Evolutionary conservation across 1,284 basidiomycete genomes (phyloP), one percentile per base, ranked within the genome.

Genomic region (Tremellales sp.): DNA sequence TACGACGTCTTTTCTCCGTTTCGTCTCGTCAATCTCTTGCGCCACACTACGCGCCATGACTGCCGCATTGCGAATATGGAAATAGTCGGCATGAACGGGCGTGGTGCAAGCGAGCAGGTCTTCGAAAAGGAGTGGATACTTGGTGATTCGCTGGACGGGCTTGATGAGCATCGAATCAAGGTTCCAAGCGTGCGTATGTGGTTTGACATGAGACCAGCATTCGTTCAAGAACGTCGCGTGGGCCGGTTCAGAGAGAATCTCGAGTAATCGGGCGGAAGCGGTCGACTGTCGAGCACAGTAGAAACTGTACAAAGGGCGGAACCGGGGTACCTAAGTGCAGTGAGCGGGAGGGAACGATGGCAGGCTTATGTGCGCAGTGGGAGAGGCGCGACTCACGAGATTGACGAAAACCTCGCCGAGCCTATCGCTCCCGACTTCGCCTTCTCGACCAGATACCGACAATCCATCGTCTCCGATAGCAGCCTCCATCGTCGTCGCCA

Each of bases 111-210:
- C 82, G 43, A 87, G 79, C 50, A 97, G 84, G 44, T 89, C 84
- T 17, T 76, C 75, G 33, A 97, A 82, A 17, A 97, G 81, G 11
- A 96, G 79, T 0, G 92, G 86, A 67, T 97, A 97, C 70, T 94
- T 96, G 58, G 91, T 82, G 42, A 93, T 79, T n/a, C 89, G 82
- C 64, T 93, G 90, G 6, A 94, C 86, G 26, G 90, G 90, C 71
- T 92, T 76, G 69, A 76, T 96, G 52, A 96, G 83, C 53, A 96
- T 81, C 1, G 90, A 94, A 6, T 87, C 81, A 40, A 97, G 81
- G 70, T 97, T 92, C 93, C 92, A 97, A 1, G 91, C 89, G 62
- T 91, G 87, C 0, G 90, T 87, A 40, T 85, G 80, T 4, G 81
- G 79, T 19, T 85, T 82, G 13, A 88, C 84, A 35, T 84, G 77